A percentile compares a stretch with the other conserved stretches of the same genome.
Evolutionary conservation across 108 stramenopile genomes (phyloP).

Genomic region (Cyclotella atomus): DNA sequence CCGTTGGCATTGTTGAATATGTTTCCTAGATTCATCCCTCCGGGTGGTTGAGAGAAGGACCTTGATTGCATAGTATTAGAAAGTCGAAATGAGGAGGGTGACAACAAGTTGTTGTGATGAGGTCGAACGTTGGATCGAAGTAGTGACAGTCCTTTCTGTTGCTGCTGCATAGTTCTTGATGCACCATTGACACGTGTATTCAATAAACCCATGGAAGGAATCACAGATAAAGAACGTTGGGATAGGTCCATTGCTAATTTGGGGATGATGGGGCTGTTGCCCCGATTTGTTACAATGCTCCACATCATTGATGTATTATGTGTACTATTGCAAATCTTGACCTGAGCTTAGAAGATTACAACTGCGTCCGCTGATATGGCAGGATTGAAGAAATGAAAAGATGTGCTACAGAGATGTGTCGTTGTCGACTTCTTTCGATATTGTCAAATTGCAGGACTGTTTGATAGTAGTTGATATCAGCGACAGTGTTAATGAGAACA

Average conservation of each 20-base stretch:
- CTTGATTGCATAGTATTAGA: background rate
- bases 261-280: background rate
- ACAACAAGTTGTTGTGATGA: background rate
- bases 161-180: background rate
- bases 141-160: background rate
- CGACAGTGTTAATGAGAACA: too few relatives aligned
- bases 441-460: background rate
- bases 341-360: background rate
- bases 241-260: background rate
- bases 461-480: too few relatives aligned
- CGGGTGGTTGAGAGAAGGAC: conserved; percentile 14
- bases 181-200: background rate
- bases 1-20: conserved; percentile 28
- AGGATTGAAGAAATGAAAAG: background rate
- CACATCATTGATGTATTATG: background rate
- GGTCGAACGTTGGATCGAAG: background rate
- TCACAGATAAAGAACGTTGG: background rate
- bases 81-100: background rate
- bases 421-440: background rate
- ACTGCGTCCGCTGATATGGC: too few relatives aligned
- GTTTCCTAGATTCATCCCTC: conserved; percentile 28
- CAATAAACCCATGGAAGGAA: background rate
- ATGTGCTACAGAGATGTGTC: background rate
- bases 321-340: background rate
- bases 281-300: background rate